Base-by-base conservation (phyloP, 2,329 filamentous ascomycete species). In the Curvularia sp. region DNA sequence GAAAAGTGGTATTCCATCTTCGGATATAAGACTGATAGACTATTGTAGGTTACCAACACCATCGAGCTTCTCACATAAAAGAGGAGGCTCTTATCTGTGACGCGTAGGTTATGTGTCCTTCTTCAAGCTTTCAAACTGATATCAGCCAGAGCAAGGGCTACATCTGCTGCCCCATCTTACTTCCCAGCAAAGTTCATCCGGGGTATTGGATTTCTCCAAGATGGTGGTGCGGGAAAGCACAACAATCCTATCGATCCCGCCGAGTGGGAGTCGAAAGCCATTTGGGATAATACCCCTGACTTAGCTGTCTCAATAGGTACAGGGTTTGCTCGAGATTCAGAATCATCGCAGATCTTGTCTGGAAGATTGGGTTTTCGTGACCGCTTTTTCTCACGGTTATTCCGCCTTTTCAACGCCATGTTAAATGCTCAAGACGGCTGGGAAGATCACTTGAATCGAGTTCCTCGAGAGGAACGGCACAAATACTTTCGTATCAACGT, bases 401-500 rank as follows among this genome's bases (percentile, higher is more conserved):
- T 57, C 47, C 21, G 23, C 18, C 47, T 66, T 25, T 64, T 66
- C 18, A 57, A 55, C n/a, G 54, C 56, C 5, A 21, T 66, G 12
- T 47, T 66, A 21, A 52, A 64, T 41, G 49, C 59, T 10, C 30
- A 66, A 30, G 34, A 38, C 18, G 41, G 50, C 46, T 66, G 18
- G 59, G 28, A 61, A 19, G 41, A 66, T 6, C 19, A 66, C 34
- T 23, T 64, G 23, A 66, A 64, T n/a, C 6, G 25, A 49, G 38
- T 62, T 3, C 23, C 45, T 19, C 41, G 23, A 39, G 47, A 57
- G 3, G n/a, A 62, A 34, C 34, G 30, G 23, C 13, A 59, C 21
- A 66, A 57, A 45, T 63, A 66, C 42, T 54, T 63, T 28, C 36
- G 36, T 13, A 59, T 66, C 15, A 66, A 66, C 25, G 61, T 64